Conservation (phyloP, 441 rosid species). For the Populus hybrid region DNA sequence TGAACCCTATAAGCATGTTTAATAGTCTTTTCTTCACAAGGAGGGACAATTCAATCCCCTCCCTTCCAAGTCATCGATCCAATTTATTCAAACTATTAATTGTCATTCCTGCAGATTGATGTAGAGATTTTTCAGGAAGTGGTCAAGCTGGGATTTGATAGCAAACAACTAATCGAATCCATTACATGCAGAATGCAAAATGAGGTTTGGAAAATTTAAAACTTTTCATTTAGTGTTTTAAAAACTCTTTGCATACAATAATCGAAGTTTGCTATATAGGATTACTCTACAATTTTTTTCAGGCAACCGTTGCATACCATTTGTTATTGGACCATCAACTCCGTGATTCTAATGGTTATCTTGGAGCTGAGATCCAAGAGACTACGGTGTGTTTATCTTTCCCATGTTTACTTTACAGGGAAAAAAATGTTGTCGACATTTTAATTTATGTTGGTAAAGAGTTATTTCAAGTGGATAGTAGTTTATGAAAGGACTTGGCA, state of each 20-base stretch:
- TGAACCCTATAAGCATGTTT: too few species aligned
- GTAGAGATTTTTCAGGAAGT: constrained; percentile 94
- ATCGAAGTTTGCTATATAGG: not conserved
- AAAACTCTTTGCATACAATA: not conserved
- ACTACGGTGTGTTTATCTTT: constrained; percentile 46
- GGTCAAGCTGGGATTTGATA: constrained; percentile 74
- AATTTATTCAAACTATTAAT: not conserved
- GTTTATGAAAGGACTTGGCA: not conserved
- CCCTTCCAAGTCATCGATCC: not conserved
- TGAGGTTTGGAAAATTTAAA: constrained; percentile 49
- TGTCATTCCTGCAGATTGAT: constrained; percentile 63
- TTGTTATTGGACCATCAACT: constrained; percentile 79
- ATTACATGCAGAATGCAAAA: constrained; percentile 73
- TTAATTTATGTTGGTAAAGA: not conserved
- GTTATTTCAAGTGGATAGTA: constrained; percentile 1
- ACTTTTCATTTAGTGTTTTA: not conserved
- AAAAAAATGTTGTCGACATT: not conserved
- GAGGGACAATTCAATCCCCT: too few species aligned
- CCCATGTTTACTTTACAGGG: not conserved
- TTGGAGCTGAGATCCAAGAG: constrained; percentile 94
- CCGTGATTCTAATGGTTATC: constrained; percentile 87
- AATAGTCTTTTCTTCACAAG: too few species aligned
- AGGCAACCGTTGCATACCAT: constrained; percentile 98
- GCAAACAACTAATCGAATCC: constrained; percentile 69
- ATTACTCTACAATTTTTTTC: constrained; percentile 28